Conservation (phyloP, 495 filamentous ascomycete genomes). For the Penicillium simplicissimum region DNA sequence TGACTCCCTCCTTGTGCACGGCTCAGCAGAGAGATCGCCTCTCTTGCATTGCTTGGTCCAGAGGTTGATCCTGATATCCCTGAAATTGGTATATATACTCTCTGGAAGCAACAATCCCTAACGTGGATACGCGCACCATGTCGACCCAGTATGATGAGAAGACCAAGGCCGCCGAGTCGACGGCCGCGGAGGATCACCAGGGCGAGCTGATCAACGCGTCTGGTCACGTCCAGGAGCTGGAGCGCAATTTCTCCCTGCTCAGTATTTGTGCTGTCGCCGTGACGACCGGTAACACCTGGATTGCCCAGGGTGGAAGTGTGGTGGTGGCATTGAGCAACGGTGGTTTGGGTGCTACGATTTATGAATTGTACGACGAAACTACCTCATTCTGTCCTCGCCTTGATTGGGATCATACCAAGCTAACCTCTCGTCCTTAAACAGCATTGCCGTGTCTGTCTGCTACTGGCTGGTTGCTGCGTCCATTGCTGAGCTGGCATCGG, state of each 20-base stretch:
- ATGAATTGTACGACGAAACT: constrained; percentile 45
- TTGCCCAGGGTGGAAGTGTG: constrained; percentile 57
- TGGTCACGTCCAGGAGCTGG: constrained; percentile 60
- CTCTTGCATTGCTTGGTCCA: background rate
- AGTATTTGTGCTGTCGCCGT: constrained; percentile 58
- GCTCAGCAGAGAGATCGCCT: background rate
- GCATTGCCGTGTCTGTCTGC: constrained; percentile 50
- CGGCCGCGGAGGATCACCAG: constrained; percentile 23
- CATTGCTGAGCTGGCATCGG: constrained; percentile 73
- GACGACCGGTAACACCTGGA: constrained; percentile 61
- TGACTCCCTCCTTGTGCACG: background rate
- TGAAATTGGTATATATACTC: background rate
- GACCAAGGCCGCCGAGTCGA: constrained; percentile 25
- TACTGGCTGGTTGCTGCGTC: constrained; percentile 57
- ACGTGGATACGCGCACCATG: constrained; percentile 12
- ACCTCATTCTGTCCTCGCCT: background rate
- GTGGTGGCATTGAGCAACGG: constrained; percentile 47
- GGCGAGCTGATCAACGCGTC: constrained; percentile 52
- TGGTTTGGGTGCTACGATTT: constrained; percentile 51
- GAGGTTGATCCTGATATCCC: background rate
- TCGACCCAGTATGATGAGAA: constrained; percentile 21
- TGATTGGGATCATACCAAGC: background rate
- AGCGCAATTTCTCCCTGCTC: constrained; percentile 59
- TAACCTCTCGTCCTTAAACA: constrained; percentile 23
- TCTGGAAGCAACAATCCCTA: background rate